A percentile compares a stretch with the other conserved stretches of the same genome.
Conservation (phyloP, 2,329 filamentous ascomycete genomes). For the Blastomyces gilchristii region DNA sequence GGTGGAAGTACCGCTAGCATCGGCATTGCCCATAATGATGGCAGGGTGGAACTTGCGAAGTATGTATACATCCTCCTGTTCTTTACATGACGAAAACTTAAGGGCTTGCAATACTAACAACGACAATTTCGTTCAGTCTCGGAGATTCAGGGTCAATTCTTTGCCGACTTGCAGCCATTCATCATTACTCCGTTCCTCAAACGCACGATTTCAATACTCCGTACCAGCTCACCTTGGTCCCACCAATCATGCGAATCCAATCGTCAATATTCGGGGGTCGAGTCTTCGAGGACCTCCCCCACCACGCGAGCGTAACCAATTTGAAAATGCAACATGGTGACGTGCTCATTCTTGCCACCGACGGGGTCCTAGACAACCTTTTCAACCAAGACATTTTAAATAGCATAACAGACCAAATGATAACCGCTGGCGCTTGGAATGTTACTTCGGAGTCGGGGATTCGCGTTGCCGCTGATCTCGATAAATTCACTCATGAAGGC, state of each 20-base stretch:
- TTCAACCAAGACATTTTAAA: slow-evolving; percentile 81
- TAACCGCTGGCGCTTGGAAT: slow-evolving; percentile 62
- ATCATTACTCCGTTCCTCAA: slow-evolving; percentile 72
- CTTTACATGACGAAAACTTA: neutral
- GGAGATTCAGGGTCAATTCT: slow-evolving; percentile 92
- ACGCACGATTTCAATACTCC: slow-evolving; percentile 98
- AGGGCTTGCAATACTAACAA: slow-evolving; percentile 2
- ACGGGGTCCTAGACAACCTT: slow-evolving; percentile 93
- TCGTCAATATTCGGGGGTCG: slow-evolving; percentile 73
- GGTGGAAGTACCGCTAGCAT: slow-evolving; percentile 90
- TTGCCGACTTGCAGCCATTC: slow-evolving; percentile 73
- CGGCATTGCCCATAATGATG: slow-evolving; percentile 63
- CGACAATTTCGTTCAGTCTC: slow-evolving; percentile 38
- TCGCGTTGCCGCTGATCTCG: slow-evolving; percentile 51
- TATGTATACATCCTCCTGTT: slow-evolving; percentile 20
- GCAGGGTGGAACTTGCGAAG: slow-evolving; percentile 78
- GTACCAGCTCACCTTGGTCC: slow-evolving; percentile 84
- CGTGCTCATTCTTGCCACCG: slow-evolving; percentile 84
- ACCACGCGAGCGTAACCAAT: slow-evolving; percentile 69
- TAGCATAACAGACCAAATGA: slow-evolving; percentile 69
- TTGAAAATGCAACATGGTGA: slow-evolving; percentile 79
- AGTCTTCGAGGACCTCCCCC: slow-evolving; percentile 71
- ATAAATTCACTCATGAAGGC: slow-evolving; percentile 42
- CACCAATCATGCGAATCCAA: slow-evolving; percentile 65
- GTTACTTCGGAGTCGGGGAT: slow-evolving; percentile 51